Evolutionary conservation across 345 rosid genomes (phyloP), one percentile per base, ranked within the genome.

Genomic region (Aquilaria yunnanensis): DNA sequence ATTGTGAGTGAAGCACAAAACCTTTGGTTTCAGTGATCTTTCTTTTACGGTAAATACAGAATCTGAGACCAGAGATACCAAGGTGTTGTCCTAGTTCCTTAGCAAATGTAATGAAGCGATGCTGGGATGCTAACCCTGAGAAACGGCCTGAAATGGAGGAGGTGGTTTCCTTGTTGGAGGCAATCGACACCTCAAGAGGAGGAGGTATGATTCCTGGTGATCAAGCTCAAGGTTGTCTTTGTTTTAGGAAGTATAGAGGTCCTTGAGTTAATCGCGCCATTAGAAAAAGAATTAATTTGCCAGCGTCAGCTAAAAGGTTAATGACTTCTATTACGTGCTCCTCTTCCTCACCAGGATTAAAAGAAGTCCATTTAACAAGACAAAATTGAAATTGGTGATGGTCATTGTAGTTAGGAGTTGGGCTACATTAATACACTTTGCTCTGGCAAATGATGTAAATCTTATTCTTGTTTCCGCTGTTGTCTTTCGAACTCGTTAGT

Each of bases 61-160:
- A 89, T 67, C 74, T 94, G 70, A 85, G 99, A 77, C 99, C 99
- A 9, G 99, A 94, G 37, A 94, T 94, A 70, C 99, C 99, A 8
- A 83, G 97, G 78, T 94, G 97, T 57, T 94, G 99, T 67, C 99
- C 99, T 5, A 86, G 84, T 69, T 75, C 94, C 48, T 83, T 93
- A 10, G 96, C 84, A 5, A 86, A 84, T 49, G 97, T 93, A 57
- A 93, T 93, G 98, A 93, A 90, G 74, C 75, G 90, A 49, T 93
- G 98, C 69, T 92, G 99, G 99, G 99, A 94, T 62, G 97, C 97
- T 29, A 84, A 80, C 72, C 91, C 96, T 4, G 96, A 90, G 72
- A 90, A 80, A 73, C 83, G 99, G 50, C 99, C 99, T 0, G 97
- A 90, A 73, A 94, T 94, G 99, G 97, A 86, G 14, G 99, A 94